Base-by-base conservation (phyloP, 169 alveolate species). In the Theileria parva region DNA sequence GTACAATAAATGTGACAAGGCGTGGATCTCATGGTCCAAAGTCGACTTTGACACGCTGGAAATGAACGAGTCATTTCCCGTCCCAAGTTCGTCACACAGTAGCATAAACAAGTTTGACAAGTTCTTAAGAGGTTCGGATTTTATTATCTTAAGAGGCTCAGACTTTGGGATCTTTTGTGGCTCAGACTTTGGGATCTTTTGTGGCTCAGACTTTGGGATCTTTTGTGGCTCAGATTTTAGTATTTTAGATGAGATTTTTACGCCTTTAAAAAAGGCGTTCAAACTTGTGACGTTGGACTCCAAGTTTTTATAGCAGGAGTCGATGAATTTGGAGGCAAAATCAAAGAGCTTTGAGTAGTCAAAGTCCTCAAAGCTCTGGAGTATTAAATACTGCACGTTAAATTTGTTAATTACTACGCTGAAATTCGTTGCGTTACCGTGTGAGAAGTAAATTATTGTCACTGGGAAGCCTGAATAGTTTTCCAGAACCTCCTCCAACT, bases 11-110 rank as follows among this genome's bases (percentile, higher is more conserved):
- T 59, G 66, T 0, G 89, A 85, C 55, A 83, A 34, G 17, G 85
- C 89, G 28, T 75, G 89, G 2, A 83, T 75, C 23, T 83, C 89
- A 21, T 83, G 80, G 11, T 83, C 89, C 34, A 64, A 11, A n/a
- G 7, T 65, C 80, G 50, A 66, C 71, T 28, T 68, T 53, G 19
- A 28, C 75, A 53, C 60, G 70, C 8, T 83, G 84, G 28, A 30
- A 55, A 34, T 67, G 51, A 23, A 76, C 69, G 34, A n/a, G 1
- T 19, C 73, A 21, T 17, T 9, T 2, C 51, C 75, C 28, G 59
- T 32, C 5, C 30, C 68, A 79, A 76, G 60, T 44, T 83, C 89
- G 9, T 76, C 86, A 13, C 73, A 27, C 86, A 83, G 74, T 28
- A 48, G 39, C 55, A 76, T 2, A 5, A 5, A 21, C 4, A 72